Evolutionary conservation across 2,329 filamentous ascomycete species (phyloP), one percentile per base, ranked within the genome.

Genomic region (Fulvia fulva): DNA sequence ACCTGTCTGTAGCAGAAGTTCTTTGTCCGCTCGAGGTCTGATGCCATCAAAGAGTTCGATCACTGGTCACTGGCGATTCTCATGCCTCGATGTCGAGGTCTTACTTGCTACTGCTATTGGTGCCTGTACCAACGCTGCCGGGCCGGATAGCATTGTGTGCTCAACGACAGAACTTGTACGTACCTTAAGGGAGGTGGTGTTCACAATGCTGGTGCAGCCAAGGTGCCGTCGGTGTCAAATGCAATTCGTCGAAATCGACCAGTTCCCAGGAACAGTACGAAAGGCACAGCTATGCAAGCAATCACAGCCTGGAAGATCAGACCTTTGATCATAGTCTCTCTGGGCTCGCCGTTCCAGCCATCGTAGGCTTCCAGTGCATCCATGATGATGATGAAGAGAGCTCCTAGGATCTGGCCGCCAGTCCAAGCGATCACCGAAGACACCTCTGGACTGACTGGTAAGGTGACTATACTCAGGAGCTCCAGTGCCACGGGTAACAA

Each of bases 401-500:
- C 92, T 12, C 94, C 94, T 0, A 95, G 75, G 7, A 97, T 75
- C 77, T 97, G 93, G 0, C 94, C 93, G 5, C 88, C 88, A 1
- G 84, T 83, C 94, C 94, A 97, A 68, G 88, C 89, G 22, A 95
- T 79, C 26, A 89, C 91, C 61, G 85, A 89, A 0, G 89, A 90
- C 46, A 97, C 83, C 75, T 96, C 93, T 0, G 94, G 92, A 43
- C 86, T 87, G 25, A 95, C 85, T 0, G 94, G 94, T 69, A 94
- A 90, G 5, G 89, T 91, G 59, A 96, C 83, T 73, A 97, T 91
- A 53, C 90, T 89, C 16, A 97, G 78, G 66, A 89, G 91, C 75
- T 99, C 94, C 51, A 97, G 82, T 5, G 86, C 89, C 37, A 96
- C 83, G 2, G 94, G 94, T 0, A 97, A 81, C 2, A 97, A 77